A percentile compares a stretch with the other conserved stretches of the same genome.
Conservation (phyloP, 1,284 basidiomycete species). For the Tilletia walkeri region DNA sequence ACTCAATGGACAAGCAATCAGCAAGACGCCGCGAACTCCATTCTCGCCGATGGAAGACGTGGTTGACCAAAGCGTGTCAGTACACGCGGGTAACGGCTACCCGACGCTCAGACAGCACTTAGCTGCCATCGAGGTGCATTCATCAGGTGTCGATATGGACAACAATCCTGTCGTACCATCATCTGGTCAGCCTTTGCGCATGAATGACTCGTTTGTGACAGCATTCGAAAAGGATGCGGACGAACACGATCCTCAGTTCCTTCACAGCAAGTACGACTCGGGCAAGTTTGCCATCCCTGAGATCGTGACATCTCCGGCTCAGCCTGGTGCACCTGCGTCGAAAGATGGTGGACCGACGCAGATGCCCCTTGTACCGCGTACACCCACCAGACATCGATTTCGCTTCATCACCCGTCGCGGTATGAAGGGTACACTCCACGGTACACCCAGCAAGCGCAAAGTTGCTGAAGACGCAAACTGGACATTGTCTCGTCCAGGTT, state of each 20-base stretch:
- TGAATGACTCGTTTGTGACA: too few relatives aligned
- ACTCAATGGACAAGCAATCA: slow-evolving; percentile 21
- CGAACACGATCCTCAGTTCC: background rate
- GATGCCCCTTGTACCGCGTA: background rate
- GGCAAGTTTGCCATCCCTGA: slow-evolving; percentile 28
- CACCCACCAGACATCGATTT: background rate
- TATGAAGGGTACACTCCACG: background rate
- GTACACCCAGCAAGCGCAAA: background rate
- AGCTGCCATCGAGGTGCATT: background rate
- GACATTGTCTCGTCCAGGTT: too few relatives aligned
- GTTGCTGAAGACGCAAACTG: too few relatives aligned
- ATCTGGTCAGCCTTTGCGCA: background rate
- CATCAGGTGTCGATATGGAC: background rate
- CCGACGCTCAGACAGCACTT: background rate
- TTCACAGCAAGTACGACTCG: slow-evolving; percentile 25
- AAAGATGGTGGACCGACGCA: background rate
- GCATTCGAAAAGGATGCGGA: background rate
- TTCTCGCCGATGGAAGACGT: slow-evolving; percentile 42
- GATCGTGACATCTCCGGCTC: background rate
- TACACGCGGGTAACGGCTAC: slow-evolving; percentile 20
- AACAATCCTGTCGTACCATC: background rate
- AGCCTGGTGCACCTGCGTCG: background rate
- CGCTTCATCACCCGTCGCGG: slow-evolving; percentile 9
- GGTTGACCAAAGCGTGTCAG: slow-evolving; percentile 27
- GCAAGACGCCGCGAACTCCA: slow-evolving; percentile 46